Evolutionary conservation across 257 asterid species (phyloP).

Genomic region (Lantana camara): DNA sequence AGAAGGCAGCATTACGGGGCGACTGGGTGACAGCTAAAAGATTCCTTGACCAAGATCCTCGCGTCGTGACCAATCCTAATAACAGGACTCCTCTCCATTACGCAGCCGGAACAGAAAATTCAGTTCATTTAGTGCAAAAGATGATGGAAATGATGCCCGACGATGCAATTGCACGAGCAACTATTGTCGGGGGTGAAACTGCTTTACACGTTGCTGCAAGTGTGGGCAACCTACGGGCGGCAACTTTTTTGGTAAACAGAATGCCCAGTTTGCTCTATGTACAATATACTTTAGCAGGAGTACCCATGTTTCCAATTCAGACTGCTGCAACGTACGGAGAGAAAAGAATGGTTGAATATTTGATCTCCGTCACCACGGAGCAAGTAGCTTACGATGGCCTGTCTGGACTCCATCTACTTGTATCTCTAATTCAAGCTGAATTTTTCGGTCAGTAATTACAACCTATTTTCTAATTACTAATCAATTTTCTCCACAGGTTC

Average conservation of each 20-base stretch:
- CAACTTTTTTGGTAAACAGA: background rate
- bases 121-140: no score
- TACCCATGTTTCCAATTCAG: background rate
- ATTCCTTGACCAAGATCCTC: background rate
- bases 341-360: no score
- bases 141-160: background rate
- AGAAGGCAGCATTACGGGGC: background rate
- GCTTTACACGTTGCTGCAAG: background rate
- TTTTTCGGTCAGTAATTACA: no score
- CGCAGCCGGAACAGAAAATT: no score
- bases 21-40: conserved; percentile 1
- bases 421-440: background rate
- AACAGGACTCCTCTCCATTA: background rate
- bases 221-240: background rate
- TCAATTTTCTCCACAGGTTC: no score
- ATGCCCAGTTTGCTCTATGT: background rate
- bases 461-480: no score
- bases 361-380: background rate
- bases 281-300: background rate
- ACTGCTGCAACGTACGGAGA: background rate
- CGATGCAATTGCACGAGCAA: background rate
- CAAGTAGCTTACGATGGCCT: no score
- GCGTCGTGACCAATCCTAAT: background rate
- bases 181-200: background rate
- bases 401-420: background rate